phyloP scores from a whole-genome alignment of 495 filamentous ascomycete species.

The Aspergillus ellipticus region DNA sequence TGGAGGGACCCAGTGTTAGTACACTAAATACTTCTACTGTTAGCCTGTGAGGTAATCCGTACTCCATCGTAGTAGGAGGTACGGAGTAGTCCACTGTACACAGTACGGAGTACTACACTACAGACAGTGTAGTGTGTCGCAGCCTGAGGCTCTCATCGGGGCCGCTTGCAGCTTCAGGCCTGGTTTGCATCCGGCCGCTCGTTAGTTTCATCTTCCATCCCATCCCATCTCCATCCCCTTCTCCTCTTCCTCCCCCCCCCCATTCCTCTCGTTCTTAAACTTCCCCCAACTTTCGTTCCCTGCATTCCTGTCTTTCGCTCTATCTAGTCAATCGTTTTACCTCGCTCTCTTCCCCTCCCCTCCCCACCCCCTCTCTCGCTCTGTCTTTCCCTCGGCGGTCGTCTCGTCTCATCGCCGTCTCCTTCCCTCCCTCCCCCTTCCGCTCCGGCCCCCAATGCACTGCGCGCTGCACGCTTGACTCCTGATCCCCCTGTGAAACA shows the following conservation, averaged over 20 bases:
- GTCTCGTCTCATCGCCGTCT: conserved; percentile 7
- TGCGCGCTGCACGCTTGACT: conserved; percentile 17
- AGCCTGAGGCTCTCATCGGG: neutral
- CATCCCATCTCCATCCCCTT: conserved; percentile 5
- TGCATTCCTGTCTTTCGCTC: conserved; percentile 10
- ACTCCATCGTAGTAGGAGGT: too few species aligned
- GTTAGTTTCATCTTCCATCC: conserved; percentile 2
- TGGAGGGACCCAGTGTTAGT: too few species aligned
- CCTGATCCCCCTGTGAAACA: conserved; percentile 18
- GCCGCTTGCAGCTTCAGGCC: conserved; percentile 13
- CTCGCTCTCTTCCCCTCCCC: neutral
- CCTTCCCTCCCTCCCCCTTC: conserved; percentile 9
- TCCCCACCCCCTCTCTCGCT: neutral
- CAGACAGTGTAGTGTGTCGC: too few species aligned
- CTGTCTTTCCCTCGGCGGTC: too few species aligned
- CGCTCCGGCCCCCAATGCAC: conserved; percentile 19
- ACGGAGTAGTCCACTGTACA: too few species aligned
- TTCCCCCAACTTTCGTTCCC: conserved; percentile 6
- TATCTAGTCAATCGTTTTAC: conserved; percentile 6
- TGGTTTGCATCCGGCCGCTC: neutral
- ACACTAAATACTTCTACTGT: too few species aligned
- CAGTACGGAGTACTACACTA: too few species aligned
- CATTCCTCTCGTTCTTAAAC: conserved; percentile 11
- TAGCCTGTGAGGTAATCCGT: too few species aligned
- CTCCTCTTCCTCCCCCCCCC: conserved; percentile 7